phyloP scores from a whole-genome alignment of 305 asterid species.

The Coffea humblotiana region DNA sequence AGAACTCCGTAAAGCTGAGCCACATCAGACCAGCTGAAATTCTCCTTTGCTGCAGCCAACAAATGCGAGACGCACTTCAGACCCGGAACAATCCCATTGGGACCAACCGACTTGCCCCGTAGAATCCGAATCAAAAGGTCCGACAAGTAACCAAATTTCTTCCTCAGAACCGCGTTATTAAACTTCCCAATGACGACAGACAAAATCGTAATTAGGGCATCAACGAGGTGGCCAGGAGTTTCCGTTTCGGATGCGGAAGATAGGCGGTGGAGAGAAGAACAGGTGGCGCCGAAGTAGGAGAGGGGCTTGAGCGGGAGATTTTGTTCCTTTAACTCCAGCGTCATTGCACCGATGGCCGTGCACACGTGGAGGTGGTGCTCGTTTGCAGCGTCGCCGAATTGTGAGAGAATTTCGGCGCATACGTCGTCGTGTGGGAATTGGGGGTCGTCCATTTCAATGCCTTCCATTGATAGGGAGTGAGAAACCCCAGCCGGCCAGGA shows the following conservation, averaged over 20 bases:
- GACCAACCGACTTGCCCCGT: conserved; percentile 43
- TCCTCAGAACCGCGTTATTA: conserved; percentile 40
- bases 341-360: conserved; percentile 68
- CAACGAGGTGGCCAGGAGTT: conserved; percentile 55
- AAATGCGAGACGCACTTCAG: conserved; percentile 56
- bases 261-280: conserved; percentile 65
- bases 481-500: neutral
- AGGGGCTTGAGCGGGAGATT: conserved; percentile 55
- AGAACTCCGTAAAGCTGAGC: conserved; percentile 55
- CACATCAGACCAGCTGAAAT: conserved; percentile 61
- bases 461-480: conserved; percentile 47
- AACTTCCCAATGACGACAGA: conserved; percentile 44
- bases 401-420: conserved; percentile 51
- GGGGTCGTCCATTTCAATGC: conserved; percentile 44
- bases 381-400: conserved; percentile 47
- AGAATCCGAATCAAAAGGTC: conserved; percentile 47
- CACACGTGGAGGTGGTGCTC: conserved; percentile 78
- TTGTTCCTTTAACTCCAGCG: conserved; percentile 75
- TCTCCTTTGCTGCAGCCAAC: conserved; percentile 50
- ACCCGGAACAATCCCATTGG: conserved; percentile 54
- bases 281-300: conserved; percentile 79
- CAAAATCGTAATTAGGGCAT: conserved; percentile 68
- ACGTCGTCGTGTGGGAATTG: conserved; percentile 28
- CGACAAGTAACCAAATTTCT: conserved; percentile 49
- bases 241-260: conserved; percentile 40